Evolutionary conservation across 2,329 filamentous ascomycete genomes (phyloP), one percentile per base, ranked within the genome.

Genomic region (Penicillium sp.): DNA sequence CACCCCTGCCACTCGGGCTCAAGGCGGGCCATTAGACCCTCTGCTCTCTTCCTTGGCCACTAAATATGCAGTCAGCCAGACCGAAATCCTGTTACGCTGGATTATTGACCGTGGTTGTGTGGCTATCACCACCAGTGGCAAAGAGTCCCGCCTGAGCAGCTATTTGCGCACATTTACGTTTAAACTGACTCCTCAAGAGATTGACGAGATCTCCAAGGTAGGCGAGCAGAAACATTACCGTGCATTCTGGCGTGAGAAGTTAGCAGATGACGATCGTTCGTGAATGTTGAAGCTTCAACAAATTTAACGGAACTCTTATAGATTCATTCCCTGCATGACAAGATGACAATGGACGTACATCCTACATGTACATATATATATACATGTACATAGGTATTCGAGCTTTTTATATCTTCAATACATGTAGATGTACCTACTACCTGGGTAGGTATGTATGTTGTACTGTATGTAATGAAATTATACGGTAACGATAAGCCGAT

Each of bases 21-120:
- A 75, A 14, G 80, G 78, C 1, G 85, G 84, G 0, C 84, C 84
- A 0, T 69, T 83, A 2, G 83, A 85, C 57, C 74, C 75, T 5
- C 68, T 80, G n/a, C 68, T 85, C 42, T 74, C 76, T 0, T 67
- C 66, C 2, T 66, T 87, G 56, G 77, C 81, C n/a, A 81, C 81
- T 66, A 87, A 87, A 70, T 87, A 87, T 66, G 82, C 77, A 0
- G 84, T 86, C 43, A 78, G 69, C 50, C 78, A 82, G 46, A 80
- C 77, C 2, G 83, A 87, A 69, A 79, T 87, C 51, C 71, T 78
- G 49, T 65, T 87, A 53, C 73, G 85, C 50, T 88, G 84, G 83
- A 81, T 79, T 47, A 78, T 87, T 49, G 84, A 87, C 61, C 82
- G 84, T 63, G 83, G 83, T 24, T 70, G 82, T 55, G 78, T 86